Base-by-base conservation (phyloP, 352 stramenopile genomes). In the Pythium graminicola region DNA sequence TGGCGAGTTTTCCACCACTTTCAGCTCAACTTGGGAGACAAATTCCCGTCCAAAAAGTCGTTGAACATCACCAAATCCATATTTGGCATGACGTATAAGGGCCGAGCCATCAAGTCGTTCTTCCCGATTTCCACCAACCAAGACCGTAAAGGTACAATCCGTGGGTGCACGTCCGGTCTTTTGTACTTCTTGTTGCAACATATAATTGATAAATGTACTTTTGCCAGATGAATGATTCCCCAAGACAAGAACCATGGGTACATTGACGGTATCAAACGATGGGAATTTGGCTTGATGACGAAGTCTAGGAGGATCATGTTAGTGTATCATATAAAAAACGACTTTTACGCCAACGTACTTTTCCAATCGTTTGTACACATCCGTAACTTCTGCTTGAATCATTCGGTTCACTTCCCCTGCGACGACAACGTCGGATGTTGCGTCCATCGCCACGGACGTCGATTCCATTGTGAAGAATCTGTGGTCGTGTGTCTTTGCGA, bases 121-220 rank as follows among this genome's bases (percentile, higher is more conserved):
- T 11, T 81, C 80, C 19, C 82, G 69, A 13, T 62, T 56, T 23
- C 82, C 82, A 32, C 82, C 82, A 1, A 81, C 76, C 3, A 93
- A 48, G 19, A 93, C 77, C 13, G 82, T 93, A 60, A 93, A 93
- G 22, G 77, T 91, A 29, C 74, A 91, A 61, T 93, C 82, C 2
- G 82, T 93, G 0, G 82, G 82, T 3, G 82, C 82, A 14, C 82
- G 72, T 2, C 72, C 78, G 1, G 82, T 89, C 72, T 93, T 93
- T 52, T 93, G 82, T 22, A 93, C 76, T 28, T 82, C 66, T 43
- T 89, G 78, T 17, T 73, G 67, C 40, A 93, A 65, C 80, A 93
- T 91, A 68, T 93, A 70, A 59, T 93, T 93, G 63, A 93, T 93
- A 52, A 93, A 91, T 6, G 82, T 93, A 56, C 71, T 86, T 60